These are phyloP conservation scores for Pterocarpus santalinus DNA, from an alignment of 306 rosid species.

Conservation along the genomic window DNA sequence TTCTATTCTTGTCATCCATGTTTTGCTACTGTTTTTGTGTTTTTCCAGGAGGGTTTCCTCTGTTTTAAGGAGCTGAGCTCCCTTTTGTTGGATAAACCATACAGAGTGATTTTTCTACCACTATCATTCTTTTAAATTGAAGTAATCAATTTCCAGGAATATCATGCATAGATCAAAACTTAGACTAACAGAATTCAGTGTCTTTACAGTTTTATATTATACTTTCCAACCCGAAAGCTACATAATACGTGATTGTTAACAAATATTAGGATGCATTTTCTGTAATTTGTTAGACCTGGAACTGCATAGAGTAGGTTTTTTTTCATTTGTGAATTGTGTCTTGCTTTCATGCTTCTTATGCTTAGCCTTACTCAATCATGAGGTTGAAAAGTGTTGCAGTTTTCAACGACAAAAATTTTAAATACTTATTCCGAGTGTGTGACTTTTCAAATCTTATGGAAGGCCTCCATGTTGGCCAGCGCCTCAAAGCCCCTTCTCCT, in stretches of 20 bases:
- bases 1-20: too few relatives aligned
- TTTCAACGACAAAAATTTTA: conserved; percentile 1
- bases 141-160: conserved; percentile 22
- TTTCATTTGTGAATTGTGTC: background rate
- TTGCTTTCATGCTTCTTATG: conserved; percentile 11
- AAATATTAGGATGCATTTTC: conserved; percentile 31
- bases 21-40: too few relatives aligned
- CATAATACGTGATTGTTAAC: background rate
- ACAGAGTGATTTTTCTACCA: too few relatives aligned
- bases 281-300: conserved; percentile 1
- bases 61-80: too few relatives aligned
- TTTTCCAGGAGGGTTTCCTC: too few relatives aligned
- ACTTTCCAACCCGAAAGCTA: background rate
- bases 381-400: background rate
- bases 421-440: background rate
- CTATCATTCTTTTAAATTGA: conserved; percentile 12
- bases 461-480: background rate
- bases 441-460: background rate
- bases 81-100: too few relatives aligned
- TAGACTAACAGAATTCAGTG: background rate
- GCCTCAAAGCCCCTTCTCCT: background rate
- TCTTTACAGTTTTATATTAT: conserved; percentile 15
- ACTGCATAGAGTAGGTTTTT: conserved; percentile 9
- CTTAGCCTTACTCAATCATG: background rate
- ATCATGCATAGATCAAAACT: conserved; percentile 26